Evolutionary conservation across 148 eudicot genomes (phyloP).

Genomic region (Drosera capensis): DNA sequence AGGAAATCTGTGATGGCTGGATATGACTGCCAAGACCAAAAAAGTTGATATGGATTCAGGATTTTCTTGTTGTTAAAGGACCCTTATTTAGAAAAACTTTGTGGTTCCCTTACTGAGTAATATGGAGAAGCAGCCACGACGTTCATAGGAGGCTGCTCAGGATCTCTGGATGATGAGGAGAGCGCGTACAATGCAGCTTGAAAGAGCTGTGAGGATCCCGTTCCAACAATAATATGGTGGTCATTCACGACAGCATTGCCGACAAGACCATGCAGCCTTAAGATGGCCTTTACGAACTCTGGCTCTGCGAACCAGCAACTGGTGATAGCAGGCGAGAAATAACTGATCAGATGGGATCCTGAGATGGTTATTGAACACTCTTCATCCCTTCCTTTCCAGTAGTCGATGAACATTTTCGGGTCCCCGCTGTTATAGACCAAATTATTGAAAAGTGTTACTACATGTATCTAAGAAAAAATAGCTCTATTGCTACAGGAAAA

Average conservation of each 20-base stretch:
- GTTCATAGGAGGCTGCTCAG: constrained; percentile 14
- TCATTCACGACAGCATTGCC: constrained; percentile 38
- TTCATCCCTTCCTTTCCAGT: constrained; percentile 33
- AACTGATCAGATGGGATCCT: constrained; percentile 45
- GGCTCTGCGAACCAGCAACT: constrained; percentile 46
- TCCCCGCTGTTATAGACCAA: constrained; percentile 41
- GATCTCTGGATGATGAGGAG: constrained; percentile 6
- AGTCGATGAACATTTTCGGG: constrained; percentile 39
- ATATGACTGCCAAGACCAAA: constrained; percentile 48
- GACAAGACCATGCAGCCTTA: constrained; percentile 25
- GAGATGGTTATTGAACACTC: constrained; percentile 26
- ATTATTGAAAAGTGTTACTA: too few relatives aligned
- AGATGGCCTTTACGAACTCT: constrained; percentile 32
- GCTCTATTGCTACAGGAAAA: too few relatives aligned
- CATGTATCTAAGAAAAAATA: too few relatives aligned
- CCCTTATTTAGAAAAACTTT: not conserved
- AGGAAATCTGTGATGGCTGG: constrained; percentile 27
- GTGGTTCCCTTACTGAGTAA: constrained; percentile 36
- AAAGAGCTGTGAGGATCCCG: constrained; percentile 52
- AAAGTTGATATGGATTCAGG: too few relatives aligned
- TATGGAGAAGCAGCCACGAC: constrained; percentile 51
- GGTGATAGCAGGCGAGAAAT: constrained; percentile 22
- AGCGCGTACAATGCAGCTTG: constrained; percentile 42
- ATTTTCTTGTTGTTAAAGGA: too few relatives aligned
- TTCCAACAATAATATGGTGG: constrained; percentile 40